These are phyloP conservation scores for Hyphochytrium catenoides DNA, from an alignment of 352 stramenopile species.

Conservation along the genomic window DNA sequence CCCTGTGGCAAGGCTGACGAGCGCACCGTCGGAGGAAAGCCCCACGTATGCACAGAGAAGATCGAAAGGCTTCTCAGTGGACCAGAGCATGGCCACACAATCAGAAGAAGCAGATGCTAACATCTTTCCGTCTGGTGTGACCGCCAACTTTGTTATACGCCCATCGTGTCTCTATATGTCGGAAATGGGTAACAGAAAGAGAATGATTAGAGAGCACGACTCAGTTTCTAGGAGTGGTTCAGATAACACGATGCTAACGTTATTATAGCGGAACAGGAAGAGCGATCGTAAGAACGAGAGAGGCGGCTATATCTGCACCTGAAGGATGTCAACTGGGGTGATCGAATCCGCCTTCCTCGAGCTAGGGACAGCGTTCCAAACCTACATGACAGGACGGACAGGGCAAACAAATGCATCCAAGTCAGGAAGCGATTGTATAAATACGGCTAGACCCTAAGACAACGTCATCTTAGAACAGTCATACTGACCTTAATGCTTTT, in stretches of 20 bases:
- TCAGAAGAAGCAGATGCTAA: conserved; percentile 6
- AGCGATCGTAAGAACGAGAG: too few species aligned
- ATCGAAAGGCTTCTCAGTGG: conserved; percentile 5
- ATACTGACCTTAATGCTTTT: conserved; percentile 6
- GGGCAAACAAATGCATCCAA: too few species aligned
- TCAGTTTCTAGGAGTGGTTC: too few species aligned
- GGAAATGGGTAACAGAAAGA: not conserved
- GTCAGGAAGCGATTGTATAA: too few species aligned
- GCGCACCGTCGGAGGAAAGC: conserved; percentile 1
- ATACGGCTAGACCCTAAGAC: too few species aligned
- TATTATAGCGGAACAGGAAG: too few species aligned
- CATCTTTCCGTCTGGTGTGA: conserved; percentile 2
- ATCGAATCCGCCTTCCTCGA: conserved; percentile 2
- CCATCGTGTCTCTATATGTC: not conserved
- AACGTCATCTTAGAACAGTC: too few species aligned
- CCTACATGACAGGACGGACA: too few species aligned
- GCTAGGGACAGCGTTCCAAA: conserved; percentile 3
- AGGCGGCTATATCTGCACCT: conserved; percentile 6
- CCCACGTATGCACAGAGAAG: conserved; percentile 8
- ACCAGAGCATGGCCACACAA: conserved; percentile 6
- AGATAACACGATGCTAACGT: too few species aligned
- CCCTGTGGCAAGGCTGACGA: conserved; percentile 4
- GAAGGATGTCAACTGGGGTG: conserved; percentile 1
- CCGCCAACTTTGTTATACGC: conserved; percentile 3
- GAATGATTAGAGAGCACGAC: too few species aligned